phyloP scores from a whole-genome alignment of 192 early-diverging fungal genomes.

The Backusella mclennaniae region DNA sequence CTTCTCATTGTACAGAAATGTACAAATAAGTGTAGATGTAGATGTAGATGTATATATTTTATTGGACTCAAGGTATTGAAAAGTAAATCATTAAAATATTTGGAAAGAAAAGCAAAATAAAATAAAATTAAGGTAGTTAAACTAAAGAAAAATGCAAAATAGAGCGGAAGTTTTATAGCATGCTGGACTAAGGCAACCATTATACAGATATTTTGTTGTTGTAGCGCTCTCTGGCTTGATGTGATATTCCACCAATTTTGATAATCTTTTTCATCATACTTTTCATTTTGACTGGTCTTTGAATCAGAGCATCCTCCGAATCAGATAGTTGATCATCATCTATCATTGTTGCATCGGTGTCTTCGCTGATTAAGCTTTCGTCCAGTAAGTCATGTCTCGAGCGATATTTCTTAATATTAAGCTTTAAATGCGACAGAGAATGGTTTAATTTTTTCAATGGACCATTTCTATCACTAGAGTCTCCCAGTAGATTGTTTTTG shows the following conservation, averaged over 20 bases:
- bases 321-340: neutral
- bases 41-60: neutral
- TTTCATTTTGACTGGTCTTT: constrained; percentile 13
- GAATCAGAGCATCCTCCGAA: neutral
- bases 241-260: constrained; percentile 14
- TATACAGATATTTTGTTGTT: constrained; percentile 7
- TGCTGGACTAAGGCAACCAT: neutral
- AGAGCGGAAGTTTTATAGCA: neutral
- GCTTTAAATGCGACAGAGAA: constrained; percentile 10
- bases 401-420: constrained; percentile 12
- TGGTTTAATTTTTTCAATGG: constrained; percentile 15
- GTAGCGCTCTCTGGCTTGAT: neutral
- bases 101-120: neutral
- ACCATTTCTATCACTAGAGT: neutral
- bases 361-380: constrained; percentile 1
- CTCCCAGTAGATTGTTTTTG: neutral
- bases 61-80: neutral
- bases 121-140: neutral
- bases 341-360: neutral
- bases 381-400: constrained; percentile 14
- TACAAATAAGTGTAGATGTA: neutral
- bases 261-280: constrained; percentile 13
- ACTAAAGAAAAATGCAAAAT: neutral
- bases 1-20: neutral
- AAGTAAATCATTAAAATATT: neutral